phyloP scores from a whole-genome alignment of 2,329 filamentous ascomycete genomes.

The Cyphellophora attinorum region DNA sequence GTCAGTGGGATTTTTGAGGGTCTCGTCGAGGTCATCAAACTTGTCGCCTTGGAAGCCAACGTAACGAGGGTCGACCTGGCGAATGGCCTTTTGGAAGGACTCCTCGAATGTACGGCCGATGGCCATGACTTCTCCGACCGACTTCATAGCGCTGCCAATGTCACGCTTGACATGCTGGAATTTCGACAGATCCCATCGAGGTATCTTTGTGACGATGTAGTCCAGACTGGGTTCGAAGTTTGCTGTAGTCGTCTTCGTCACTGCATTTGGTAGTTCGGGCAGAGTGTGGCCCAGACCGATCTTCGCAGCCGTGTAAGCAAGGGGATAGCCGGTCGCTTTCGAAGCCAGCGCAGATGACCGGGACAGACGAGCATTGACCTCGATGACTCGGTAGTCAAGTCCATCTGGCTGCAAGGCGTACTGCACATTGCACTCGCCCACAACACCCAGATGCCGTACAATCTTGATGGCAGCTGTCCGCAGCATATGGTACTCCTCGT shows the following conservation, averaged over 20 bases:
- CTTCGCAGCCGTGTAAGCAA: constrained; percentile 96
- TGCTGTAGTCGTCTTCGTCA: constrained; percentile 96
- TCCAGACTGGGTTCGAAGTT: constrained; percentile 98
- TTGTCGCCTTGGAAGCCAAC: constrained; percentile 91
- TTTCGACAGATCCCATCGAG: constrained; percentile 95
- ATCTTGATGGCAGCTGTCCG: constrained; percentile 97
- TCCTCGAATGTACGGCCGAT: constrained; percentile 98
- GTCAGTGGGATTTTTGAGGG: constrained; percentile 86
- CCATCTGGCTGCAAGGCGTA: constrained; percentile 95
- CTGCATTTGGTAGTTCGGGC: constrained; percentile 91
- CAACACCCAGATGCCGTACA: constrained; percentile 89
- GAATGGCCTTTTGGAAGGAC: constrained; percentile 97
- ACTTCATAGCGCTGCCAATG: constrained; percentile 98
- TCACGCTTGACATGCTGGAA: constrained; percentile 98
- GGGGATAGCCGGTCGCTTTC: constrained; percentile 94
- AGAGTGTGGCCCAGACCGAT: constrained; percentile 93
- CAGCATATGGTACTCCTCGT: constrained; percentile 99
- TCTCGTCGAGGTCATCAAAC: constrained; percentile 85
- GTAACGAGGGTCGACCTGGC: constrained; percentile 87
- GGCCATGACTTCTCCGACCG: constrained; percentile 97
- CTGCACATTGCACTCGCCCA: constrained; percentile 97
- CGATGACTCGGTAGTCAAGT: constrained; percentile 95
- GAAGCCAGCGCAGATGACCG: constrained; percentile 94
- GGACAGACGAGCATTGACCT: constrained; percentile 97
- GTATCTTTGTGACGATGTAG: constrained; percentile 98